These are phyloP conservation scores for Suhomyces sp. DNA, from an alignment of 805 yeast genomes.

Conservation along the genomic window DNA sequence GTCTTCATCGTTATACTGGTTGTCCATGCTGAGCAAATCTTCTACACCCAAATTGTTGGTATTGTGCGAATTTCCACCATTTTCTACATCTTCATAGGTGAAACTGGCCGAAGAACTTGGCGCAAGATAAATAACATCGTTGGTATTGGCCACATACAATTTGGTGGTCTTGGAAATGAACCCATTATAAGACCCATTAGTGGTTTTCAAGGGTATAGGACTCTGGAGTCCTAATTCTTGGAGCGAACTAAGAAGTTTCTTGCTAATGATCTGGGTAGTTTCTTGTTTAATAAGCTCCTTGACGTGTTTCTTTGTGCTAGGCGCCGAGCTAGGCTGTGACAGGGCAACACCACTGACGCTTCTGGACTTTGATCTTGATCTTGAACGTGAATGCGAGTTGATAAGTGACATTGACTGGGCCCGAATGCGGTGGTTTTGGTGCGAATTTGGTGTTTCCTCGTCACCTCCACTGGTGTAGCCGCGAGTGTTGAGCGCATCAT, in stretches of 20 bases:
- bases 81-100: conserved; percentile 44
- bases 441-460: neutral
- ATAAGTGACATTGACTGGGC: conserved; percentile 8
- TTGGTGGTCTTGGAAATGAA: conserved; percentile 26
- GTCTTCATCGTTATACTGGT: conserved; percentile 1
- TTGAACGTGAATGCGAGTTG: conserved; percentile 7
- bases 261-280: conserved; percentile 34
- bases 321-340: conserved; percentile 4
- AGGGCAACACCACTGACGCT: neutral
- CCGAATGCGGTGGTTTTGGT: conserved; percentile 1
- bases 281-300: conserved; percentile 40
- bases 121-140: conserved; percentile 39
- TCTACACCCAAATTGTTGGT: conserved; percentile 2
- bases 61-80: conserved; percentile 23
- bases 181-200: conserved; percentile 21
- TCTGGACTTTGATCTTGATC: conserved; percentile 9
- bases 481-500: neutral
- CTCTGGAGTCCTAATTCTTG: conserved; percentile 39
- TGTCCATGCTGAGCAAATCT: conserved; percentile 5
- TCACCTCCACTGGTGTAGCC: neutral
- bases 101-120: conserved; percentile 39
- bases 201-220: conserved; percentile 36
- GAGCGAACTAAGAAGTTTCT: conserved; percentile 28
- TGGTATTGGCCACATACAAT: conserved; percentile 36
- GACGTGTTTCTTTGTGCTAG: conserved; percentile 28